Evolutionary conservation across 1,284 basidiomycete species (phyloP), one percentile per base, ranked within the genome.

Genomic region (Cerioporus squamosus): DNA sequence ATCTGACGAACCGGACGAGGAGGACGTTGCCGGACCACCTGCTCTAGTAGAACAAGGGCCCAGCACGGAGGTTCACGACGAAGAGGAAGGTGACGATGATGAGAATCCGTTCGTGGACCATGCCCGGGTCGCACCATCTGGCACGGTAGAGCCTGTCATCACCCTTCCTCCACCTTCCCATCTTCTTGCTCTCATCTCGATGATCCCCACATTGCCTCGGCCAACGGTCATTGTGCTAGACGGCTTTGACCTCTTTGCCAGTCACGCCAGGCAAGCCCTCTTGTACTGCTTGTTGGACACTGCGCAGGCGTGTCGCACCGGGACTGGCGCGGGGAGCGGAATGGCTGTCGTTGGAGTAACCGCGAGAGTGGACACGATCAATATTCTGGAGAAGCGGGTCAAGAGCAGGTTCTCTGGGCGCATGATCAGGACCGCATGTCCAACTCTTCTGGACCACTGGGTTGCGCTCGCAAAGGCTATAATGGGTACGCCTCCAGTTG

Each of bases 351-450:
- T 97, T 43, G 95, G 95, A 10, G 73, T 95, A 2, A 94, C 93
- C 0, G 85, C 85, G 31, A 86, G 94, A 17, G 81, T 95, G 15
- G 94, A 97, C 68, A 90, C 93, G n/a, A 83, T 97, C 59, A 91
- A 93, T 56, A 75, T 93, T 9, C 79, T 98, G 6, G 95, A 98
- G 73, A 98, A 98, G 72, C 83, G 95, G 47, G 95, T 98, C 51
- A 97, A 97, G 75, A 97, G 94, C 64, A 86, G 95, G 6, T 98
- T 97, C 75, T 97, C 95, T 5, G 94, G 94, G 38, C 82, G 95
- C 49, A 91, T 95, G 67, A 81, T 95, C 63, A 84, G 93, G 51
- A 88, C 93, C 7, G 80, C 85, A 0, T 83, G 88, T 20, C 85
- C 88, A 0, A 68, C 78, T 6, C 75, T 75, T 12, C 61, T 86